Evolutionary conservation across 345 rosid species (phyloP).

Genomic region (Syzygium jambos): DNA sequence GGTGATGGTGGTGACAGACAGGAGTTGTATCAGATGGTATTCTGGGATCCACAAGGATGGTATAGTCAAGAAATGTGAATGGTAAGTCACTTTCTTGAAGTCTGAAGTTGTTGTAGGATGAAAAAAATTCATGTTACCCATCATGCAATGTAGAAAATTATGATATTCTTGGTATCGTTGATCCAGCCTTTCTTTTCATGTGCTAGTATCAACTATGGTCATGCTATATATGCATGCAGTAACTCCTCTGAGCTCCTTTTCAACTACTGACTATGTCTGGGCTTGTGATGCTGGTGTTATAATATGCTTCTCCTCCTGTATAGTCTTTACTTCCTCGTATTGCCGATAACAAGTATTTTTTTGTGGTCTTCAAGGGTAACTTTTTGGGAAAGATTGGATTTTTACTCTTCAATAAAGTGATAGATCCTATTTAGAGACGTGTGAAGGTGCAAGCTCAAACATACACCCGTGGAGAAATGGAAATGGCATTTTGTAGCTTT

Average conservation of each 20-base stretch:
- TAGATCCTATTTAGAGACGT: neutral
- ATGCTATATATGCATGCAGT: neutral
- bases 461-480: neutral
- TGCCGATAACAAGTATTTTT: neutral
- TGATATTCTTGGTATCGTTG: no score
- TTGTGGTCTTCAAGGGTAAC: neutral
- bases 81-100: no score
- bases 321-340: neutral
- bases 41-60: no score
- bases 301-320: conserved; percentile 83
- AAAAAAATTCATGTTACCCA: no score
- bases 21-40: no score
- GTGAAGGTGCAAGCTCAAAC: neutral
- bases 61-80: no score
- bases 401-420: neutral
- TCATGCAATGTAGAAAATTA: no score
- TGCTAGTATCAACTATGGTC: conserved; percentile 31
- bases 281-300: conserved; percentile 62
- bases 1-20: conserved; percentile 2
- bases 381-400: neutral
- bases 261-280: conserved; percentile 28
- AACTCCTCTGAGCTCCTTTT: neutral
- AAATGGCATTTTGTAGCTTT: neutral
- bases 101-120: no score
- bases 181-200: neutral